These are phyloP conservation scores for Microstegium vimineum DNA, from an alignment of 176 grass and related monocot genomes.

Conservation along the genomic window DNA sequence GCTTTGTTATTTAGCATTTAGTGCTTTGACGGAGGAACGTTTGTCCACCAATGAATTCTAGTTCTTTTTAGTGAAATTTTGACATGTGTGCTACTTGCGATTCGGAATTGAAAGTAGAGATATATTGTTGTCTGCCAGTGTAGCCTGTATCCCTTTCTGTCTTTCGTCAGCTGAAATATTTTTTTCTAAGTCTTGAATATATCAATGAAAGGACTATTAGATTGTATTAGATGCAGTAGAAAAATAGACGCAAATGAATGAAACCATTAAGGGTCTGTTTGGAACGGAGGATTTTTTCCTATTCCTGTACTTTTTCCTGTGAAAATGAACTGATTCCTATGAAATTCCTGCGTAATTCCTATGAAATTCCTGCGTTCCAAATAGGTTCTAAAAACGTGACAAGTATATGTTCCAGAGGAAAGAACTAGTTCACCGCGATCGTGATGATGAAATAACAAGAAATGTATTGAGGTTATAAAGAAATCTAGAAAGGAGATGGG, in stretches of 20 bases:
- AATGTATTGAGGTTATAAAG: too few relatives aligned
- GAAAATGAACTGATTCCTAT: too few relatives aligned
- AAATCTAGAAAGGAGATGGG: too few relatives aligned
- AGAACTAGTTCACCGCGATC: neutral
- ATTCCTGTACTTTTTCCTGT: too few relatives aligned
- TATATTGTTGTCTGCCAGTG: neutral
- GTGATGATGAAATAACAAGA: neutral
- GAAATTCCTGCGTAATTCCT: too few relatives aligned
- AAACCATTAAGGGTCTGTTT: too few relatives aligned
- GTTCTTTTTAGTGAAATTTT: neutral
- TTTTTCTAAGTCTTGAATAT: neutral
- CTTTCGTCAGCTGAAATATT: too few relatives aligned
- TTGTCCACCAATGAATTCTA: neutral
- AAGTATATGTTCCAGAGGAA: neutral
- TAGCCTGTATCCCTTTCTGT: too few relatives aligned
- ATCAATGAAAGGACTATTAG: neutral
- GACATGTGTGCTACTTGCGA: neutral
- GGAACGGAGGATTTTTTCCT: too few relatives aligned
- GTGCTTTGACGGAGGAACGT: neutral
- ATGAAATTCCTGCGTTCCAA: too few relatives aligned
- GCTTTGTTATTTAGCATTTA: neutral
- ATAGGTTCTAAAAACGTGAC: neutral
- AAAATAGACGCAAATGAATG: neutral
- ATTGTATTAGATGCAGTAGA: too few relatives aligned
- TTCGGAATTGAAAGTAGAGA: neutral